A percentile compares a stretch with the other conserved stretches of the same genome.
Evolutionary conservation across 352 stramenopile species (phyloP).

Genomic region (Pythium vanterpoolii): DNA sequence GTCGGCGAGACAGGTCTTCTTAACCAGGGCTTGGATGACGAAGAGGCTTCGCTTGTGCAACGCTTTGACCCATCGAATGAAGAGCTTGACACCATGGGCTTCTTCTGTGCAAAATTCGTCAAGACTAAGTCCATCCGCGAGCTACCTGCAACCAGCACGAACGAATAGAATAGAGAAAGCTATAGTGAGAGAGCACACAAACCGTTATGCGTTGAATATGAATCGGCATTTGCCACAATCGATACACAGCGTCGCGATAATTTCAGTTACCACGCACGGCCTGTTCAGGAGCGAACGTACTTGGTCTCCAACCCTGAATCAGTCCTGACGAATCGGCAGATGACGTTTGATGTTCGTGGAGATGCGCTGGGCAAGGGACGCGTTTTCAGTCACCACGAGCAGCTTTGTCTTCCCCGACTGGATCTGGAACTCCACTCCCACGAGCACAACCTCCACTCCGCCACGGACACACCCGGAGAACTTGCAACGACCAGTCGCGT

Average conservation of each 20-base stretch:
- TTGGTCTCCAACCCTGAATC: conserved; percentile 1
- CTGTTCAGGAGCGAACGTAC: no score
- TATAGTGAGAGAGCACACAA: neutral
- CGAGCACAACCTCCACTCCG: conserved; percentile 44
- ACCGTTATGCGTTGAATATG: no score
- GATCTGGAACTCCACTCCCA: conserved; percentile 60
- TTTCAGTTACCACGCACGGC: neutral
- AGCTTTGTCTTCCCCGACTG: conserved; percentile 61
- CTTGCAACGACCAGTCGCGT: conserved; percentile 59
- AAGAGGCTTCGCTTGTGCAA: conserved; percentile 74
- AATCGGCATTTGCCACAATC: neutral
- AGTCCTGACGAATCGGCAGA: conserved; percentile 33
- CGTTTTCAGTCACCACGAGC: conserved; percentile 52
- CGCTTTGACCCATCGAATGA: conserved; percentile 86
- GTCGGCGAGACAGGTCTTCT: conserved; percentile 65
- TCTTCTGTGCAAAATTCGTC: conserved; percentile 92
- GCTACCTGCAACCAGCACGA: neutral
- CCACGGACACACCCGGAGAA: conserved; percentile 61
- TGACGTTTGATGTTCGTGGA: conserved; percentile 48
- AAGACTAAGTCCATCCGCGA: conserved; percentile 69
- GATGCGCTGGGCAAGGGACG: conserved; percentile 51
- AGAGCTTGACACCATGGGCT: conserved; percentile 89
- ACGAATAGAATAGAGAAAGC: neutral
- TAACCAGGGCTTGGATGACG: conserved; percentile 69
- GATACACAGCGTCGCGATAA: neutral